Base-by-base conservation (phyloP, 2,329 filamentous ascomycete genomes). In the Ceratocystis ficicola region DNA sequence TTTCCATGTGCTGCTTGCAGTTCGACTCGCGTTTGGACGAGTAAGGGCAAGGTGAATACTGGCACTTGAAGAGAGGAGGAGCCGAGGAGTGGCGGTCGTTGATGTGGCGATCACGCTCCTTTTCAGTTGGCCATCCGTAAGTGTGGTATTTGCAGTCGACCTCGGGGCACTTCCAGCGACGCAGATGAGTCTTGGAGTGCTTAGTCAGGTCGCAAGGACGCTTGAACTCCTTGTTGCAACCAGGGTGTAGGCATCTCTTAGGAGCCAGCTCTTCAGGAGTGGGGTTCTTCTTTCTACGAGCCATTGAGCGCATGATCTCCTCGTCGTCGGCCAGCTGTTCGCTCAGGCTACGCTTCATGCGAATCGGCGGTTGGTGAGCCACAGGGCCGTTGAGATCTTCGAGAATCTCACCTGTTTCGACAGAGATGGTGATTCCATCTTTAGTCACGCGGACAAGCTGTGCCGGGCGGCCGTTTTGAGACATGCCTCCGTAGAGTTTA, bases 1-100 rank as follows among this genome's bases (percentile, higher is more conserved):
- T 96, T 79, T 97, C 93, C 92, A 96, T 96, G 77, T 97, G 92
- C 76, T 96, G 93, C 75, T 96, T 96, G 83, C 90, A 95, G 76
- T 97, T 97, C 69, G 89, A 94, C 78, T 96, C 89, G 67, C 92
- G 87, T 81, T 97, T 97, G 10, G 92, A 96, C 73, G 90, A 88
- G 79, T 97, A 97, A 0, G 89, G 86, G 80, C 94, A 97, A 28
- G 87, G 87, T 71, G 85, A 81, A 76, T 83, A 97, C 61, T 85
- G 77, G 77, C 94, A 99, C 77, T 89, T 86, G 76, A 86, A 96
- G 78, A 95, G 86, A 55, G 85, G 81, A 3, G 94, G 92, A 44
- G 86, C 81, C 64, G 83, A 77, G 20, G 89, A 92, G 78, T 99
- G 94, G 78, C 95, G 96, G 79, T 99, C 94, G 75, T 96, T 96